Base-by-base conservation (phyloP, 139 green algal genomes). In the Chlorella sorokiniana region DNA sequence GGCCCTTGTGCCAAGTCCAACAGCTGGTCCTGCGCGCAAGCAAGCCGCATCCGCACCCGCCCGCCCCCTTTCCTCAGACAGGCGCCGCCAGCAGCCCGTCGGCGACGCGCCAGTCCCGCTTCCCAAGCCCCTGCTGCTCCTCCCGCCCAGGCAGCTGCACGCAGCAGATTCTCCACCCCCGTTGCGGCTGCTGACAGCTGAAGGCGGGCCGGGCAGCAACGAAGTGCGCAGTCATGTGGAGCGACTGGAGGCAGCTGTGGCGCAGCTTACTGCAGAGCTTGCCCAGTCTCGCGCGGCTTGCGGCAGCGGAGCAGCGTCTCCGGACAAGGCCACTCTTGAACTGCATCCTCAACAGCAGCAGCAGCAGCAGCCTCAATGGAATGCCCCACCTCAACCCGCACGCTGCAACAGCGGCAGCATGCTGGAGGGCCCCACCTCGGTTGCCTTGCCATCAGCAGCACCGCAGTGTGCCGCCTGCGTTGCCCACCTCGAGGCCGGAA, bases 251-350 rank as follows among this genome's bases (percentile, higher is more conserved):
- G 44, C 35, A 2, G 63, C 44, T 3, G 77, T 82, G 44, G 44
- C 61, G 8, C 77, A 76, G 48, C 77, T 82, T 22, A 76, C 33
- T 48, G 22, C 29, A 5, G 77, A 82, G 77, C 44, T 82, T 44
- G 64, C 63, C 1, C 48, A 52, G 27, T 61, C 59, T 1, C 56
- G 75, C 45, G n/a, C 7, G 1, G 42, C 8, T 33, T 25, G 23
- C 18, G 42, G 42, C n/a, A 56, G 41, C 27, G n/a, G 48, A 37
- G 22, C 41, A 27, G 69, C 41, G 1, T 54, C 41, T 18, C 69
- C 41, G 3, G 23, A 27, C 29, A 56, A 54, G 69, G 23, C n/a
- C 37, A 22, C 61, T 27, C 8, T 27, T 69, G 9, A 11, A 23
- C 29, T 10, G 4, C 23, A 40, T 11, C 61, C 29, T 31, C 25